Evolutionary conservation across 108 stramenopile genomes (phyloP), one percentile per base, ranked within the genome.

Genomic region (Skeletonema costatum): DNA sequence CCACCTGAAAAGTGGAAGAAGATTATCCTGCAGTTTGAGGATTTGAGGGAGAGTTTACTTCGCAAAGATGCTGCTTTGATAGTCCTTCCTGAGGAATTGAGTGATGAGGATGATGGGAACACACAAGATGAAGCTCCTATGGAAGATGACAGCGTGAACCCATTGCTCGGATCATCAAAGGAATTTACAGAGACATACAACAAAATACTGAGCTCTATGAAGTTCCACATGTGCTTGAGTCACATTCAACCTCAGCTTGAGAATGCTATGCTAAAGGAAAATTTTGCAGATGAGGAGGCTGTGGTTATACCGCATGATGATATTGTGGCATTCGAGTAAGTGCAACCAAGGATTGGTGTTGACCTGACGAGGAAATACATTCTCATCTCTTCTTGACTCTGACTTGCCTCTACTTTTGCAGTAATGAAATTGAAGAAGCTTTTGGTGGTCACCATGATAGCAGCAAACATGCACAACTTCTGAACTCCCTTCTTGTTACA

Each of bases 141-240:
- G 13, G 50, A 59, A 25, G 76, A 85, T 48, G 77, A 81, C 16
- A 51, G 48, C 30, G 32, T 77, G 39, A 38, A 85, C 50, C 38
- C 60, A 61, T 59, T 36, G 32, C 31, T 48, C 10, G 83, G 32
- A 67, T 77, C 75, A n/a, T 48, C 36, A 10, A 63, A 39, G n/a
- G 72, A 66, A 29, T 83, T 83, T 46, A 38, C 62, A n/a, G 33
- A 58, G 21, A 12, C 16, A 13, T 83, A 71, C 38, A 16, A 38
- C 13, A 41, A 59, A 17, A 64, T 83, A 61, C 21, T 68, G 67
- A 64, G 70, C 31, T 64, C 10, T 32, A 46, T 83, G 67, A 77
- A 74, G 64, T 77, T 83, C 65, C 76, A 83, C 51, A 19, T 56
- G 25, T 83, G 82, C 44, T 68, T 83, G 74, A 83, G 82, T 70